Base-by-base conservation (phyloP, 2,329 filamentous ascomycete species). In the Conoideocrella luteorostrata region DNA sequence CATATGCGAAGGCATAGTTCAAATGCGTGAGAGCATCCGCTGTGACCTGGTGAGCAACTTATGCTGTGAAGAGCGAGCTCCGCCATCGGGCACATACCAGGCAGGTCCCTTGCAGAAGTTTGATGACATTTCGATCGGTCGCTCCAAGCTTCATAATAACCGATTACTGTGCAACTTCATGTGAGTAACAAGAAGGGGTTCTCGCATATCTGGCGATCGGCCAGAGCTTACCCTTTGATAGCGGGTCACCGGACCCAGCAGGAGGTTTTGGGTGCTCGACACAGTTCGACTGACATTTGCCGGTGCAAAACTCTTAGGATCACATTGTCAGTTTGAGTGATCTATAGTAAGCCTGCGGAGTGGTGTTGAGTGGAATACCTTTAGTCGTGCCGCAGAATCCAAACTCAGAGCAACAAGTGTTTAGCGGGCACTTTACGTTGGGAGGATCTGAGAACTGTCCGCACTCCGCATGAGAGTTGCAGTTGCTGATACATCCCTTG, bases 361-460 rank as follows among this genome's bases (percentile, higher is more conserved):
- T 36, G 1, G 3, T 10, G 33, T 36, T 22, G 23, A 36, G n/a
- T 12, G n/a, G 21, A 29, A 29, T 29, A 29, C 26, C 26, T 29
- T 39, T 17, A 6, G 39, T 47, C 13, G 42, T 44, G 12, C 50
- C 48, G 24, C 50, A 52, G 32, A 49, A 49, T 5, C 47, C 45
- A 20, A 36, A 23, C 17, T 46, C 10, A 7, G 28, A 37, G 38
- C 50, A 50, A 47, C 64, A 66, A 3, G 66, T 63, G 34, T 68
- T 66, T 2, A 68, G 52, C 2, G 61, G 63, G 34, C 62, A 67
- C 3, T 30, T 43, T n/a, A 22, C 36, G n/a, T 49, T 47, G 18
- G 51, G 37, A 7, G 45, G 15, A 0, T 46, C 48, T 2, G 61
- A 52, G 39, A 54, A 54, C 18, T 51, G 29, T 7, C 61, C 61